These are phyloP conservation scores for Paraleonurus japonicus DNA, from an alignment of 257 asterid genomes.

Conservation along the genomic window DNA sequence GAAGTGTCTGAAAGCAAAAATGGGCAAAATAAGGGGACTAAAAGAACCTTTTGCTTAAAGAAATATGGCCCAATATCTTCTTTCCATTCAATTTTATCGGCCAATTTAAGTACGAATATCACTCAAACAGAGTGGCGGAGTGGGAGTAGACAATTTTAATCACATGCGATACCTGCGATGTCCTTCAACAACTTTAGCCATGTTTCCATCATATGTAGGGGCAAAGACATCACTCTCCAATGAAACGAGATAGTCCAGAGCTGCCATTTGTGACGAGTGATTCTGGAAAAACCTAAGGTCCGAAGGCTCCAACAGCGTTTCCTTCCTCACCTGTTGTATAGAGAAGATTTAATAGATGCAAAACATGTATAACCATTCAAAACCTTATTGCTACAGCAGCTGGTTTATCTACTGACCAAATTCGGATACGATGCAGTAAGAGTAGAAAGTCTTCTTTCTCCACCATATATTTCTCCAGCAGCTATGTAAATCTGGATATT, in stretches of 20 bases:
- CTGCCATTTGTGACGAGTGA: slow-evolving; percentile 99
- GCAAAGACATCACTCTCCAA: slow-evolving; percentile 90
- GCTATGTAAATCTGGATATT: slow-evolving; percentile 88
- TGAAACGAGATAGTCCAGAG: slow-evolving; percentile 96
- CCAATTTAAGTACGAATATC: not conserved
- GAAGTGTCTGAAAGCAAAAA: no score
- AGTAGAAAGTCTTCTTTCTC: slow-evolving; percentile 66
- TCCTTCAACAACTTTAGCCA: slow-evolving; percentile 99
- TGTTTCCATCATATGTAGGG: slow-evolving; percentile 97
- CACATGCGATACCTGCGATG: slow-evolving; percentile 72
- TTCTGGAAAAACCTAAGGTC: slow-evolving; percentile 86
- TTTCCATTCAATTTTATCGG: not conserved
- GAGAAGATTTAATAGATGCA: not conserved
- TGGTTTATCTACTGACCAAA: slow-evolving; percentile 51
- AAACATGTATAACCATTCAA: not conserved
- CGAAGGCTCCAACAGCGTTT: slow-evolving; percentile 75
- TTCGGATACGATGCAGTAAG: slow-evolving; percentile 78
- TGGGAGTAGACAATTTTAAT: not conserved
- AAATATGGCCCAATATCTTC: not conserved
- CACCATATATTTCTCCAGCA: slow-evolving; percentile 98
- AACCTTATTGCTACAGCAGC: not conserved
- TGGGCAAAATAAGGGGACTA: no score
- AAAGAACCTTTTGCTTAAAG: not conserved
- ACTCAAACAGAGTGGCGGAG: no score
- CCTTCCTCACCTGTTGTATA: slow-evolving; percentile 79